Evolutionary conservation across 192 early-diverging fungal species (phyloP), one percentile per base, ranked within the genome.

Genomic region (Phlyctochytrium bullatum): DNA sequence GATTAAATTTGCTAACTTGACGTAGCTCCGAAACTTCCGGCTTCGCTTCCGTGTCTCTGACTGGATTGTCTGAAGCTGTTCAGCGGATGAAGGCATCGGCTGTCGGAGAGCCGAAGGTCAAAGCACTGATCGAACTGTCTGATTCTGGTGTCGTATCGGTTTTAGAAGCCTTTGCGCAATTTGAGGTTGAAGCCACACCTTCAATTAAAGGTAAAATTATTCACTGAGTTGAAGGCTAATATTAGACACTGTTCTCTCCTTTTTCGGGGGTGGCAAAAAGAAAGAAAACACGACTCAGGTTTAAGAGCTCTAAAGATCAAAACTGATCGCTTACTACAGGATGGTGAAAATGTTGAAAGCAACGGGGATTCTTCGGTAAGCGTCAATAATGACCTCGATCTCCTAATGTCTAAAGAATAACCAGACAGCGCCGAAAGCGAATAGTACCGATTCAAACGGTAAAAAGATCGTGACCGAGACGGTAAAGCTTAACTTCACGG

Each of bases 111-210:
- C 91, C 91, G 36, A 96, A 95, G 75, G 93, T 99, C 35, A 89
- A 90, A 34, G 88, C 91, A 2, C 75, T 85, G 3, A 79, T 97
- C 61, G 88, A 91, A 72, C 80, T 96, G 34, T 89, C 85, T 33
- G 90, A 94, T 36, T 86, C 90, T 36, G 91, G 92, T 52, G 50
- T 89, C 4, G 76, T 95, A 34, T 79, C 79, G 34, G 78, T 91
- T n/a, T 76, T 80, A 23, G 86, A 92, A 34, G 89, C 88, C 2
- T 40, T 61, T 76, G 59, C 67, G 16, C 50, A 36, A 3, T 75
- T 88, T 65, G 83, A 87, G 73, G 77, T 88, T 32, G 80, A 87
- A 67, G 76, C 75, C 3, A 64, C 52, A 29, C 36, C 61, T 24
- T 60, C 65, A 12, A 0, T 64, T 31, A 76, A 76, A 59, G 73